Evolutionary conservation across 306 rosid species (phyloP), one percentile per base, ranked within the genome.

Genomic region (Prunus salicina): DNA sequence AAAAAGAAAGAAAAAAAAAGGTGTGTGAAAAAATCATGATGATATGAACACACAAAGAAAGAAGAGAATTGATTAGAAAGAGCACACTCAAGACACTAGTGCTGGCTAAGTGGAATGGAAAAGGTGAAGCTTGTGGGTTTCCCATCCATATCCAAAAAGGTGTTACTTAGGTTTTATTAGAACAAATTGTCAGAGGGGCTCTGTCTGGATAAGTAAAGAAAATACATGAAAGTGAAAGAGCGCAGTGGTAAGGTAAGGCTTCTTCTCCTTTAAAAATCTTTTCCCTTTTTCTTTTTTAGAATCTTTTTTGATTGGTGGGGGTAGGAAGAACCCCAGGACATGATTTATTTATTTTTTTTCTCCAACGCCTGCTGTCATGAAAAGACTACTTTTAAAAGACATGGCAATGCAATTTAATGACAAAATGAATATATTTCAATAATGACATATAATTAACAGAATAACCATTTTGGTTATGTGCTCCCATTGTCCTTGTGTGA

Each of bases 71-170:
- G 51, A 81, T 75, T 69, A 72, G 81, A 82, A 51, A 67, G 73
- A 34, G 51, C 51, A 74, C 67, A 41, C 55, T 72, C 52, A 20
- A 41, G 41, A 22, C 19, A 63, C 50, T 60, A 72, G 63, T 22
- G 5, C 15, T 34, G 5, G 72, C 64, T 53, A 66, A 77, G 85
- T 88, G 87, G 82, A 64, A 76, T 41, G 34, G 15, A 57, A 77
- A 83, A 77, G 86, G 74, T 58, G 76, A 57, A 69, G 61, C 72
- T 72, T 75, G 82, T 74, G 72, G 81, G 80, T 78, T 83, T 85
- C 57, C 57, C 74, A 45, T 61, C 41, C 41, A 78, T 81, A 72
- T 79, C 81, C 67, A 69, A 79, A 88, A 82, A 82, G 69, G 79
- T 74, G 45, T 80, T 78, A 32, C 76, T 61, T 72, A 67, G 80